Conservation (phyloP, 352 stramenopile genomes). For the Phytophthora sp. region DNA sequence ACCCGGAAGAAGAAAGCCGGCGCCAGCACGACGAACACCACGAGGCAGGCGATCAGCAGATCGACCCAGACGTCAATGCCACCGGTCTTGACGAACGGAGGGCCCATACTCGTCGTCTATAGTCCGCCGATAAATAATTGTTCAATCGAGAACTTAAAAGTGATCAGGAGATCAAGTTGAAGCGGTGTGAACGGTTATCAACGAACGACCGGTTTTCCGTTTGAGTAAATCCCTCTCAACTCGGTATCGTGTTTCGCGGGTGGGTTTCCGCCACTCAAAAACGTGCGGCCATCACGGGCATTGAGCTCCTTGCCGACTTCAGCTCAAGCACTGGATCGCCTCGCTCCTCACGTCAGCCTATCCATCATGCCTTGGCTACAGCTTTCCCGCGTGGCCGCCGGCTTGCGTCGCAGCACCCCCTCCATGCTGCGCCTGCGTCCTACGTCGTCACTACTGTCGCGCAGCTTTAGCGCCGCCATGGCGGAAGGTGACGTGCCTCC, state of each 20-base stretch:
- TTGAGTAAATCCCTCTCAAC: too few species aligned
- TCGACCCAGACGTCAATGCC: slow-evolving; percentile 56
- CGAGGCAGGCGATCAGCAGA: slow-evolving; percentile 59
- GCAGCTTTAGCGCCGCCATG: slow-evolving; percentile 40
- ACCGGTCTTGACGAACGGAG: neutral
- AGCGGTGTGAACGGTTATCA: neutral
- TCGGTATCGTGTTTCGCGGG: slow-evolving; percentile 8
- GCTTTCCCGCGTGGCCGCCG: slow-evolving; percentile 47
- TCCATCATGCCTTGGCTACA: slow-evolving; percentile 63
- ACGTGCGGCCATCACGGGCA: slow-evolving; percentile 26
- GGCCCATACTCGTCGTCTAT: slow-evolving; percentile 3
- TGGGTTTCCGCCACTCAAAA: slow-evolving; percentile 36
- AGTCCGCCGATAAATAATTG: too few species aligned
- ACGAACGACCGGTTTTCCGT: neutral
- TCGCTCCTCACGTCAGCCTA: neutral
- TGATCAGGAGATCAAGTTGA: too few species aligned
- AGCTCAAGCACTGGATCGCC: slow-evolving; percentile 1
- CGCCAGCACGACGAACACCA: slow-evolving; percentile 73
- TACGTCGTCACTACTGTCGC: slow-evolving; percentile 29
- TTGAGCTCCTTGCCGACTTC: slow-evolving; percentile 29
- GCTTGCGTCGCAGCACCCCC: slow-evolving; percentile 32
- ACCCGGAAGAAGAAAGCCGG: slow-evolving; percentile 64
- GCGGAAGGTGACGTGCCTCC: slow-evolving; percentile 39
- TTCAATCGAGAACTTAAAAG: too few species aligned
- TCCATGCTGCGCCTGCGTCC: slow-evolving; percentile 29